phyloP scores from a whole-genome alignment of 2,329 filamentous ascomycete species.

The Basipetospora sp. region DNA sequence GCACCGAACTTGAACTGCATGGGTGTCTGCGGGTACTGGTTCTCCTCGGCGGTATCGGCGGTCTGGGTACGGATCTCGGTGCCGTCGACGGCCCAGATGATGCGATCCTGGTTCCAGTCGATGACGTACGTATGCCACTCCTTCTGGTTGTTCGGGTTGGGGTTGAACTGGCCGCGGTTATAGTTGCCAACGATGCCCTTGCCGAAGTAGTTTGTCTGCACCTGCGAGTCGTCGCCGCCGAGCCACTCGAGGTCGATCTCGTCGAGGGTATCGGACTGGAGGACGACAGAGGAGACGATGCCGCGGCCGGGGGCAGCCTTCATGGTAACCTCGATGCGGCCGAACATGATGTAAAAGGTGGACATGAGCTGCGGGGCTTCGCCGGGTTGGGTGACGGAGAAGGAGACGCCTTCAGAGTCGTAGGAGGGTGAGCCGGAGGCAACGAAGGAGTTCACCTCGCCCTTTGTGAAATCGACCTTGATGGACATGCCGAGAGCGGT shows the following conservation, averaged over 20 bases:
- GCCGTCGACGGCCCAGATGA: constrained; percentile 76
- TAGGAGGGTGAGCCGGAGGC: constrained; percentile 58
- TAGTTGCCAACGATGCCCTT: constrained; percentile 77
- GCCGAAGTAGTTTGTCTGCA: constrained; percentile 96
- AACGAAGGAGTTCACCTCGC: constrained; percentile 64
- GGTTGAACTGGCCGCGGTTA: constrained; percentile 73
- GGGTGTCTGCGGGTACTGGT: constrained; percentile 84
- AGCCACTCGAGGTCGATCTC: constrained; percentile 98
- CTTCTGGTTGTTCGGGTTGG: constrained; percentile 51
- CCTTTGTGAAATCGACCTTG: constrained; percentile 68
- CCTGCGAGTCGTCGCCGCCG: constrained; percentile 56
- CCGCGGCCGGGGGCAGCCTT: constrained; percentile 77
- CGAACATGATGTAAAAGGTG: constrained; percentile 99
- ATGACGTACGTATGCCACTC: constrained; percentile 75
- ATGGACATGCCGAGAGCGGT: constrained; percentile 73
- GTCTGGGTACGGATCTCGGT: constrained; percentile 62
- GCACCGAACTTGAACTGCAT: constrained; percentile 87
- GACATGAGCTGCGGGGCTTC: constrained; percentile 77
- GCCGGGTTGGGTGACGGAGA: constrained; percentile 63
- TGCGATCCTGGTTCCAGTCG: constrained; percentile 76
- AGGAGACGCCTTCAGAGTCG: constrained; percentile 55
- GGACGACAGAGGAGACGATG: constrained; percentile 82
- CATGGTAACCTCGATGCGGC: constrained; percentile 70
- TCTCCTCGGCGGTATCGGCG: constrained; percentile 49
- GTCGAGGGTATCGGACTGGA: constrained; percentile 82